A percentile compares a stretch with the other conserved stretches of the same genome.
These are phyloP conservation scores for Castanopsis chinensis DNA, from an alignment of 306 rosid species.

Conservation along the genomic window DNA sequence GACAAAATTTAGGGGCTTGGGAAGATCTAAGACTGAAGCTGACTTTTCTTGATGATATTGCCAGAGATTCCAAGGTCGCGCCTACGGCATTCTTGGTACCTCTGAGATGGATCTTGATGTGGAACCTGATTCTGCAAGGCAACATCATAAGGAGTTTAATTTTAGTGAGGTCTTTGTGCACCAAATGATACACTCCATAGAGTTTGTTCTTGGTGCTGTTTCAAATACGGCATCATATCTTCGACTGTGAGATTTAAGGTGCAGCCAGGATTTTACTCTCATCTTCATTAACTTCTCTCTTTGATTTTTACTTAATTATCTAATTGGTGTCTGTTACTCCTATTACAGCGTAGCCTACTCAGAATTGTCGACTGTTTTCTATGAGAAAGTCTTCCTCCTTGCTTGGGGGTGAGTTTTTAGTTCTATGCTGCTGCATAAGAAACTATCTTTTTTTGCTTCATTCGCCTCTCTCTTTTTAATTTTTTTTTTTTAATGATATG, in stretches of 20 bases:
- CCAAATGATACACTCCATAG: slow-evolving; percentile 98
- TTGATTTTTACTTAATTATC: not conserved
- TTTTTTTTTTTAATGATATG: no score
- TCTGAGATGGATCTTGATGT: slow-evolving; percentile 83
- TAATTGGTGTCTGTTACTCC: slow-evolving; percentile 24
- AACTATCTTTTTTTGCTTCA: slow-evolving; percentile 1
- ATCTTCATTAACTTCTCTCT: slow-evolving; percentile 18
- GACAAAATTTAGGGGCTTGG: slow-evolving; percentile 14
- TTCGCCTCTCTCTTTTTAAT: no score
- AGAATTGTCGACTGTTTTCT: slow-evolving; percentile 95
- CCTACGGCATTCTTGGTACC: slow-evolving; percentile 77
- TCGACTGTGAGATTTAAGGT: slow-evolving; percentile 99
- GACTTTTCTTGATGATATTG: slow-evolving; percentile 26
- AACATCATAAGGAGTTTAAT: slow-evolving; percentile 82
- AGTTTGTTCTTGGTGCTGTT: slow-evolving; percentile 97
- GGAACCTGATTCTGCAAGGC: slow-evolving; percentile 91
- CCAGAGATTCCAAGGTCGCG: slow-evolving; percentile 98
- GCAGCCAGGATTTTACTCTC: slow-evolving; percentile 23
- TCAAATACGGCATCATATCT: slow-evolving; percentile 99
- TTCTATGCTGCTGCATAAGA: not conserved
- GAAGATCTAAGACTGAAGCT: slow-evolving; percentile 14
- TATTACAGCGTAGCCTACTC: slow-evolving; percentile 96
- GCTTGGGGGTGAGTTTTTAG: slow-evolving; percentile 92
- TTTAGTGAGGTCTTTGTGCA: slow-evolving; percentile 97
- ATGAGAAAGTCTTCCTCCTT: slow-evolving; percentile 93